Base-by-base conservation (phyloP, 75 land plant species). In the Pinus tabuliformis region DNA sequence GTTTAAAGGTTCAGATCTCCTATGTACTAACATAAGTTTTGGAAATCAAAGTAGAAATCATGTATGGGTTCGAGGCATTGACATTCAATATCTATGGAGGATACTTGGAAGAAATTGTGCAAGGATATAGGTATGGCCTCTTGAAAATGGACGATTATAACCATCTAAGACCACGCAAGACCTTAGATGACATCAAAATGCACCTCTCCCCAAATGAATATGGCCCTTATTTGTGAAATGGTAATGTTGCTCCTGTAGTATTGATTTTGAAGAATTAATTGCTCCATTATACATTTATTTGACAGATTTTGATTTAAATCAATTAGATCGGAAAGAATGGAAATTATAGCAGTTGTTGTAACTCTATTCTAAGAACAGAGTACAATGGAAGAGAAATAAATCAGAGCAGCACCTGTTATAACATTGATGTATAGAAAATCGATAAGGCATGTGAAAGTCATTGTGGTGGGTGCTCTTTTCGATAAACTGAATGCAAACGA, bases 121-220 rank as follows among this genome's bases (percentile, higher is more conserved):
- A 96, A 16, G 99, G 99, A 13, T 78, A 89, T 80, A 45, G 94
- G 17, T 78, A 93, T 1, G 93, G 96, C 6, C 77, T 96, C 26
- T 90, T 96, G 78, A 91, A 91, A 18, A 90, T 94, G 61, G 83
- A 87, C 1, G 94, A 94, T 78, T 91, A 94, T 84, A 94, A 94
- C 88, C 92, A 92, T 62, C 85, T 96, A 64, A 93, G 93, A 82
- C 99, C 93, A 80, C 93, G 99, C 73, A 94, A 96, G 57, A 88
- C 92, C 56, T 80, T 96, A 3, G 99, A 96, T 22, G 99, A 96
- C 80, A 87, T 96, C 88, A 96, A 96, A 86, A 91, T 96, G 96
- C 99, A 96, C 81, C 94, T 96, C 73, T 90, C 96, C 20, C 94
- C 99, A 74, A 96, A 96, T 39, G 99, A 96, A 78, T 96, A 96